phyloP scores from a whole-genome alignment of 2,329 filamentous ascomycete genomes.

The Pseudocercospora fijiensis region DNA sequence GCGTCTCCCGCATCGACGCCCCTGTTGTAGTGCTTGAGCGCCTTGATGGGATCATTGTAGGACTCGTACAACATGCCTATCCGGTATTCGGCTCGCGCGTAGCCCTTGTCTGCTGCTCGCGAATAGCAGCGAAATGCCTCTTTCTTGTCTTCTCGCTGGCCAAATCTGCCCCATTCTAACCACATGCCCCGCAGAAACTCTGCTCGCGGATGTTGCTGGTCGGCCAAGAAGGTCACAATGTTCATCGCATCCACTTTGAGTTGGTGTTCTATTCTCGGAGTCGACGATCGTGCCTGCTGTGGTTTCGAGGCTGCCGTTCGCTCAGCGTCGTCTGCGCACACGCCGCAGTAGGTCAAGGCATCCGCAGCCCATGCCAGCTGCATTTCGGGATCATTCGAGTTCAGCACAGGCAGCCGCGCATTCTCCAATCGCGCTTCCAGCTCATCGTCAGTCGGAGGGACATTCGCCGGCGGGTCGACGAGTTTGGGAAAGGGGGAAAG shows the following conservation, averaged over 20 bases:
- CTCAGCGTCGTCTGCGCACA: constrained; percentile 72
- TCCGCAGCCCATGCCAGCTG: constrained; percentile 97
- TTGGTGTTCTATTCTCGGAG: constrained; percentile 85
- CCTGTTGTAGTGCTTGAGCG: constrained; percentile 82
- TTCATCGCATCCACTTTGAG: constrained; percentile 85
- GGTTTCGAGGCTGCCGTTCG: constrained; percentile 57
- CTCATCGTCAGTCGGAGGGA: constrained; percentile 90
- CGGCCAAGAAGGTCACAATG: constrained; percentile 84
- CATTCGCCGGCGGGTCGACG: constrained; percentile 73
- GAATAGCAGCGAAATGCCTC: constrained; percentile 88
- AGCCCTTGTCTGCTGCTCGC: constrained; percentile 80
- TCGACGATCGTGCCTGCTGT: constrained; percentile 61
- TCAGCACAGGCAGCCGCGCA: constrained; percentile 77
- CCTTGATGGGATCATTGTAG: constrained; percentile 87
- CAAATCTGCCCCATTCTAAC: constrained; percentile 97
- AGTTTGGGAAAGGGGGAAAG: constrained; percentile 92
- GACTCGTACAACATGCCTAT: constrained; percentile 99
- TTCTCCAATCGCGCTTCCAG: constrained; percentile 87
- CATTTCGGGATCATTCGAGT: constrained; percentile 92
- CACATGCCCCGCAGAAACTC: constrained; percentile 94
- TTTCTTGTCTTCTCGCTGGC: constrained; percentile 84
- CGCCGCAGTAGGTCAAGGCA: constrained; percentile 83
- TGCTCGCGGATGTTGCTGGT: constrained; percentile 89
- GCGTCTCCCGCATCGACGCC: constrained; percentile 81
- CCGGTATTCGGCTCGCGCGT: constrained; percentile 86